phyloP scores from a whole-genome alignment of 805 yeast species.

The Scheffersomyces lignosus region DNA sequence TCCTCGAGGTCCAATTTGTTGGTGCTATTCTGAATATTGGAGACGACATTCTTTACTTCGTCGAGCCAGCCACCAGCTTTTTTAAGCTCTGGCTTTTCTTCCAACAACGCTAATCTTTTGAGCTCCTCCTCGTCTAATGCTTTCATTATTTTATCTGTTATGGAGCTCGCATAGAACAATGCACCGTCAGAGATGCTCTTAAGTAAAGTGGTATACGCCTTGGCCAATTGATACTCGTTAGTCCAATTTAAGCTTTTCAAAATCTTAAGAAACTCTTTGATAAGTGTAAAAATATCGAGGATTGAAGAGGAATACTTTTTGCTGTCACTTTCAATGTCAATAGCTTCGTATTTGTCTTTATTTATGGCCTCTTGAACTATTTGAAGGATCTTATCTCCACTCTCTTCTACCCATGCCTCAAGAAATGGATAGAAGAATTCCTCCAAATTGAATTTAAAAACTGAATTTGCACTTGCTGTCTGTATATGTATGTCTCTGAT shows the following conservation, averaged over 20 bases:
- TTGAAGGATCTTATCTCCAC: conserved; percentile 44
- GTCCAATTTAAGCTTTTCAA: conserved; percentile 66
- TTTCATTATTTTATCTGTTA: conserved; percentile 35
- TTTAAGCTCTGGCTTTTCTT: conserved; percentile 10
- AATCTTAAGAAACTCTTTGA: conserved; percentile 57
- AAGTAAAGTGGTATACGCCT: conserved; percentile 58
- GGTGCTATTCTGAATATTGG: conserved; percentile 35
- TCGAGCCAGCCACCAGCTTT: conserved; percentile 41
- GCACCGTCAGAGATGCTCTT: conserved; percentile 64
- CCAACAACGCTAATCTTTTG: conserved; percentile 11
- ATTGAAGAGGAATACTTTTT: conserved; percentile 60
- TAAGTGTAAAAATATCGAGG: conserved; percentile 62
- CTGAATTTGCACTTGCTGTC: conserved; percentile 37
- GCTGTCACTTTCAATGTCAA: conserved; percentile 42
- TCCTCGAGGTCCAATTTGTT: conserved; percentile 36
- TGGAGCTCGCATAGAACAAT: conserved; percentile 46
- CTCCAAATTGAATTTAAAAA: conserved; percentile 50
- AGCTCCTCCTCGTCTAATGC: conserved; percentile 42
- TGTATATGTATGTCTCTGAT: conserved; percentile 53
- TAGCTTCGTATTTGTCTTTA: conserved; percentile 57
- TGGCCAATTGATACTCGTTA: conserved; percentile 61
- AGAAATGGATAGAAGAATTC: conserved; percentile 45
- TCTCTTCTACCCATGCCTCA: conserved; percentile 41
- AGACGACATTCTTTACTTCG: conserved; percentile 54
- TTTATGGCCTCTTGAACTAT: conserved; percentile 57